Base-by-base conservation (phyloP, 2,329 filamentous ascomycete genomes). In the Fusarium clavum region DNA sequence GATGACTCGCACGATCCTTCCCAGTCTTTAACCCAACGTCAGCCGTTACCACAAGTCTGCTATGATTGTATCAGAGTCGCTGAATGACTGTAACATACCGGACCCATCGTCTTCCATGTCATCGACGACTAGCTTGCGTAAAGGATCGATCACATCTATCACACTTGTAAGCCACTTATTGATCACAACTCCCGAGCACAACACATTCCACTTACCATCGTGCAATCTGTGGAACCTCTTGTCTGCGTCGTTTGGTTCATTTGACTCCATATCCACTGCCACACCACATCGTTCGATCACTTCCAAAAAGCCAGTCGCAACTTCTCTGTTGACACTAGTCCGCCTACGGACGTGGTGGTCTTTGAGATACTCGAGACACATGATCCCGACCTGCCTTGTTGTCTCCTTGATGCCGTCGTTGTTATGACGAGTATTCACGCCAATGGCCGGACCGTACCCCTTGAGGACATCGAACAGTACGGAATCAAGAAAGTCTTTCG, bases 31-130 rank as follows among this genome's bases (percentile, higher is more conserved):
- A 25, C 56, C 48, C 58, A 71, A 54, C 57, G 71, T 75, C 65
- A 76, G 66, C 66, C 66, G 56, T 74, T 65, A 73, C 61, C 58
- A 57, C 58, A 73, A 68, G 63, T 75, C 70, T 74, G 64, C 61
- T 64, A 58, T 75, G 40, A 68, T 72, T 67, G 73, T 70, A 57
- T 73, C 72, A 59, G 64, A 73, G 63, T 72, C 70, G 67, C 74
- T 71, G 57, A 74, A 63, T 59, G 73, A 73, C 68, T 72, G 71
- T 53, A 73, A 85, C 86, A 80, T 86, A 88, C 87, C 87, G 70
- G 87, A 88, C 71, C 80, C 86, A 57, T 89, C 87, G 55, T 89
- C 87, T 65, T 89, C 87, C 58, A 87, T 75, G 63, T 88, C 85
- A 51, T 89, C 87, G 18, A 88, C 83, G 45, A 86, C 81, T n/a